Percentiles rank a stretch among this genome's conserved stretches.
These are phyloP conservation scores for Blumeria hordei DNA, from an alignment of 2,329 filamentous ascomycete species.

Conservation along the genomic window DNA sequence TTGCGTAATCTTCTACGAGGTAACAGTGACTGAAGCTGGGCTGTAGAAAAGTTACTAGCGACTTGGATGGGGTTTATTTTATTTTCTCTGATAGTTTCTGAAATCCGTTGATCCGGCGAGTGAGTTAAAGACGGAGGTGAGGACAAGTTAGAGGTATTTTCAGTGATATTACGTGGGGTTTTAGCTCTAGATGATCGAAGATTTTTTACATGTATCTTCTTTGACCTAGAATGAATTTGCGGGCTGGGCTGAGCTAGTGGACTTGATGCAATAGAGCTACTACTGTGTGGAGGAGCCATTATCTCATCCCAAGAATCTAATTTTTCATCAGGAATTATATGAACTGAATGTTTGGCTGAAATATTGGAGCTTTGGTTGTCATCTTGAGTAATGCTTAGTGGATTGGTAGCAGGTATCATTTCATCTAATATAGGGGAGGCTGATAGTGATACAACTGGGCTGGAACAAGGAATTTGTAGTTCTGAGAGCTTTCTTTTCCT, in stretches of 20 bases:
- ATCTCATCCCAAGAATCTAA: slow-evolving; percentile 11
- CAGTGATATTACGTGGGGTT: slow-evolving; percentile 9
- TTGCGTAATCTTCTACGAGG: slow-evolving; percentile 13
- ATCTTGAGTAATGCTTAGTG: slow-evolving; percentile 6
- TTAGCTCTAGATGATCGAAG: slow-evolving; percentile 8
- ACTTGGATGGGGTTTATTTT: neutral
- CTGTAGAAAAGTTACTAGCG: neutral
- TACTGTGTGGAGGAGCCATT: slow-evolving; percentile 15
- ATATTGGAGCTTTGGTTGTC: slow-evolving; percentile 1
- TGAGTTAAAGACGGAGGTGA: slow-evolving; percentile 43
- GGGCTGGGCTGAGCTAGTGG: slow-evolving; percentile 6
- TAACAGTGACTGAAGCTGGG: slow-evolving; percentile 15
- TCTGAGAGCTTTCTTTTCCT: slow-evolving; percentile 27
- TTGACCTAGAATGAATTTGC: slow-evolving; percentile 2
- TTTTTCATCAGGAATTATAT: slow-evolving; percentile 11
- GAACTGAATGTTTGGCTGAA: slow-evolving; percentile 6
- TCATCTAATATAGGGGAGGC: slow-evolving; percentile 6
- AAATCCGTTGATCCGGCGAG: slow-evolving; percentile 26
- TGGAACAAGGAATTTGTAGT: slow-evolving; percentile 12
- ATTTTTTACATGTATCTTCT: slow-evolving; percentile 4
- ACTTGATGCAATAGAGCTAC: slow-evolving; percentile 8
- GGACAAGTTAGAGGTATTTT: slow-evolving; percentile 18
- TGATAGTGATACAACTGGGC: slow-evolving; percentile 6
- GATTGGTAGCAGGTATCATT: slow-evolving; percentile 9
- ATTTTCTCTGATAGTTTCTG: slow-evolving; percentile 3